Evolutionary conservation across 306 rosid genomes (phyloP), one percentile per base, ranked within the genome.

Genomic region (Medicago lupulina): DNA sequence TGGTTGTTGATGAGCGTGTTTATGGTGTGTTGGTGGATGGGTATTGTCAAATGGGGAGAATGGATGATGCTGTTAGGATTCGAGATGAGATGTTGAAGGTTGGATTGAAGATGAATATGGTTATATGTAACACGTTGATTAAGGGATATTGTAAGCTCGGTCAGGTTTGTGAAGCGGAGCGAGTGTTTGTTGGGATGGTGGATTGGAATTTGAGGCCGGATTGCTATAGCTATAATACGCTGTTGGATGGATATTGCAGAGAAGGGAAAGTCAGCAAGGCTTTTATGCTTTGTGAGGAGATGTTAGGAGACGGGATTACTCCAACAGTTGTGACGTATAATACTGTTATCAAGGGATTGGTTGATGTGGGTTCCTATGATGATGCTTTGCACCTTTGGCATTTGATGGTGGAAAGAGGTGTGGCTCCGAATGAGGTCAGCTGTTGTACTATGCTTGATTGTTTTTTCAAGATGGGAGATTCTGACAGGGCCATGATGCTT

Each of bases 381-480:
- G 86, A 87, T 55, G 97, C 91, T 82, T 71, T 88, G 79, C 70
- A 59, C 36, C 87, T 91, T 65, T 92, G 97, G 96, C 70, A 63
- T 16, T 70, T 68, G 12, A 94, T 94, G 96, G 69, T 70, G 49
- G 77, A 83, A 69, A 82, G 88, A 74, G 89, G 95, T 39, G 84
- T 91, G 70, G 50, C 71, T 17, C 93, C 95, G 4, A 80, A 85
- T 11, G 93, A 90, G 85, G 85, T 94, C 66, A 84, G 93, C 81
- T 94, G 81, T 75, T 84, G 96, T 85, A 91, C 90, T 34, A 80
- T 94, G 70, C 91, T 94, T 79, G 85, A 88, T 84, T 91, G 86
- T 53, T 36, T 92, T 40, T 87, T 87, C 76, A 87, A 88, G 81
- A 87, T 81, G 85, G 92, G 90, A 66, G 83, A 86, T 72, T 83